A percentile compares a stretch with the other conserved stretches of the same genome.
phyloP scores from a whole-genome alignment of 2,329 filamentous ascomycete genomes.

The Acephala macrosclerotiorum region DNA sequence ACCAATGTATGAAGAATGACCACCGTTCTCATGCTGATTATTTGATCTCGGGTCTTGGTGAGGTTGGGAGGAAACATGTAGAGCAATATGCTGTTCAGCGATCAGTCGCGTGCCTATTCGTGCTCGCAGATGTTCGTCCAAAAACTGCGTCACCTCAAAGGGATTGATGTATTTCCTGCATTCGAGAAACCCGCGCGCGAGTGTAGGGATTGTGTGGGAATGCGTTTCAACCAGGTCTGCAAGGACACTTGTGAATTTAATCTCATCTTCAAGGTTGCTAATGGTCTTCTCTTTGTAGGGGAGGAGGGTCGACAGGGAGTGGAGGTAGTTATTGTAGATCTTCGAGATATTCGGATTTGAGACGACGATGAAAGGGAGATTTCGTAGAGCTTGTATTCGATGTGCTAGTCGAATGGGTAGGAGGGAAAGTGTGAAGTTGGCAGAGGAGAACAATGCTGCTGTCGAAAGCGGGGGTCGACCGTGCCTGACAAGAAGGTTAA shows the following conservation, averaged over 20 bases:
- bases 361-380: conserved; percentile 96
- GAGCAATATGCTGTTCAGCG: conserved; percentile 94
- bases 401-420: conserved; percentile 92
- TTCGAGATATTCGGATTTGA: conserved; percentile 94
- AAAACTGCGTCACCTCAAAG: conserved; percentile 83
- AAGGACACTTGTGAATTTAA: conserved; percentile 89
- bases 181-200: conserved; percentile 92
- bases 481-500: conserved; percentile 52
- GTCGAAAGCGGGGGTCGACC: conserved; percentile 86
- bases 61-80: conserved; percentile 79
- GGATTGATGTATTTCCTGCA: conserved; percentile 89
- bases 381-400: conserved; percentile 90
- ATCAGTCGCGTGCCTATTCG: conserved; percentile 94
- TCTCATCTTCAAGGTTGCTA: conserved; percentile 83
- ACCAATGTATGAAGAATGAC: conserved; percentile 78
- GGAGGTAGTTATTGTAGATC: conserved; percentile 96
- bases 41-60: conserved; percentile 64
- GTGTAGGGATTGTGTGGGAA: conserved; percentile 89
- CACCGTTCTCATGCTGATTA: conserved; percentile 57
- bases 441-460: conserved; percentile 82
- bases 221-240: conserved; percentile 96
- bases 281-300: conserved; percentile 72
- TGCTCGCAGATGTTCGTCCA: conserved; percentile 92
- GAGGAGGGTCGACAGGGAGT: conserved; percentile 88
- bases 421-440: conserved; percentile 93